Evolutionary conservation across 2,329 filamentous ascomycete species (phyloP), one percentile per base, ranked within the genome.

Genomic region (Aureobasidium sp.): DNA sequence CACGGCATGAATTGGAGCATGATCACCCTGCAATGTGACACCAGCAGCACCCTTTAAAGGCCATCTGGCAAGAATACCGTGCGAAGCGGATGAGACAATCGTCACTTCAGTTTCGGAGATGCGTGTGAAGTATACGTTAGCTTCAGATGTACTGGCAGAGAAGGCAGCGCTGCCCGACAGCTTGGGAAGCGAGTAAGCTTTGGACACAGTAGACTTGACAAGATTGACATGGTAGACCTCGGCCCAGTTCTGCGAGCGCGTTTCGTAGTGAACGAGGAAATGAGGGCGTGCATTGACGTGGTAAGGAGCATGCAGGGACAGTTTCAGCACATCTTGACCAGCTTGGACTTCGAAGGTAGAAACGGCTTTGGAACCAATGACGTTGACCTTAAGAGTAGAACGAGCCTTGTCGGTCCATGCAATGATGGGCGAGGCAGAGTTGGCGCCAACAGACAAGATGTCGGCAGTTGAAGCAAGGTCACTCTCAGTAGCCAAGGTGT

Each of bases 91-190:
- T 1, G 90, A 90, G 6, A 90, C 81, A 29, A 96, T 79, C 34
- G 83, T 79, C 2, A 91, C 80, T 70, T 96, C 90, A 9, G 88
- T 84, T 37, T 86, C 79, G 0, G 90, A 91, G 64, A 94, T 80
- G 63, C 92, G 86, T 2, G 89, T 92, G 72, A 97, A 96, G 77
- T 91, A 97, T 8, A 96, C 87, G 69, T 94, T 92, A 23, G 88
- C 86, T 63, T 87, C 88, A 44, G 84, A 83, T 2, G 86, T 89
- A 75, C 88, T 94, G 0, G 85, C 87, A 0, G 91, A 88, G 71
- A 97, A 90, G 0, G 88, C 85, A 27, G 91, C 91, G 44, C 78
- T 79, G 0, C 88, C 90, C 27, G 82, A 75, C 23, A 91, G 74
- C 58, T 85, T 84, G 0, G 92, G 89, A 13, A 97, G 79, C 32